Percentiles rank a stretch among this genome's conserved stretches.
Conservation (phyloP, 176 grass and related monocot genomes). For the Ensete ventricosum region DNA sequence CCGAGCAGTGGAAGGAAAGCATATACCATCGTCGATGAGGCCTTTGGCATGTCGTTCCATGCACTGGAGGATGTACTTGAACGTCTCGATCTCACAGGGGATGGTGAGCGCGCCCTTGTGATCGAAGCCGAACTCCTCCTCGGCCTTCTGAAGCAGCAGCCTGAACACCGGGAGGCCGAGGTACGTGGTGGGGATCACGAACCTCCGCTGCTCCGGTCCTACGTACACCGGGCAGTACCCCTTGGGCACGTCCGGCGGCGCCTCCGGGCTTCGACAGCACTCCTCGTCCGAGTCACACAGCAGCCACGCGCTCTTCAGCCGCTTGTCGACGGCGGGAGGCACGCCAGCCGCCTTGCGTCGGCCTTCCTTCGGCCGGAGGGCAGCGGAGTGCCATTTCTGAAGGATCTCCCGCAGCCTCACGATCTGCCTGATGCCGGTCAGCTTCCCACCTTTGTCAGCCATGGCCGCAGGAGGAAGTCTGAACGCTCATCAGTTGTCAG, state of each 20-base stretch:
- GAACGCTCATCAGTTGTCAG: no score
- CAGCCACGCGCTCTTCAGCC: slow-evolving; percentile 30
- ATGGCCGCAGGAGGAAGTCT: slow-evolving; percentile 7
- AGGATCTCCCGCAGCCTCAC: slow-evolving; percentile 51
- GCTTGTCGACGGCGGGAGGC: slow-evolving; percentile 31
- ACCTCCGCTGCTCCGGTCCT: slow-evolving; percentile 46
- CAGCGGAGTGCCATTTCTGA: slow-evolving; percentile 43
- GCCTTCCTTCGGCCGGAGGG: slow-evolving; percentile 9
- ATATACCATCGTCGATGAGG: slow-evolving; percentile 28
- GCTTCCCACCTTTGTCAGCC: slow-evolving; percentile 32
- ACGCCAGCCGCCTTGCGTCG: slow-evolving; percentile 23
- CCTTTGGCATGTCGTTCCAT: slow-evolving; percentile 36
- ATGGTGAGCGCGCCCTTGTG: slow-evolving; percentile 51
- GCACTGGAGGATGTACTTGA: slow-evolving; percentile 90
- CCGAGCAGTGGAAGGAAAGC: no score
- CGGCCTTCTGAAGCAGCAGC: slow-evolving; percentile 71
- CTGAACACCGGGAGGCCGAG: slow-evolving; percentile 56
- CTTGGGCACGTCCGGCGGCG: slow-evolving; percentile 35
- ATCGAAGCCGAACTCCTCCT: slow-evolving; percentile 62
- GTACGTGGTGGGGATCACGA: slow-evolving; percentile 69
- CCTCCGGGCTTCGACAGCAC: slow-evolving; percentile 46
- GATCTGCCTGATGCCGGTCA: slow-evolving; percentile 42
- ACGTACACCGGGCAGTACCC: slow-evolving; percentile 57
- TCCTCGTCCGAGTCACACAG: slow-evolving; percentile 37
- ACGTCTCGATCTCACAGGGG: slow-evolving; percentile 62